These are phyloP conservation scores for Populus tremula DNA, from an alignment of 345 rosid genomes.

Conservation along the genomic window DNA sequence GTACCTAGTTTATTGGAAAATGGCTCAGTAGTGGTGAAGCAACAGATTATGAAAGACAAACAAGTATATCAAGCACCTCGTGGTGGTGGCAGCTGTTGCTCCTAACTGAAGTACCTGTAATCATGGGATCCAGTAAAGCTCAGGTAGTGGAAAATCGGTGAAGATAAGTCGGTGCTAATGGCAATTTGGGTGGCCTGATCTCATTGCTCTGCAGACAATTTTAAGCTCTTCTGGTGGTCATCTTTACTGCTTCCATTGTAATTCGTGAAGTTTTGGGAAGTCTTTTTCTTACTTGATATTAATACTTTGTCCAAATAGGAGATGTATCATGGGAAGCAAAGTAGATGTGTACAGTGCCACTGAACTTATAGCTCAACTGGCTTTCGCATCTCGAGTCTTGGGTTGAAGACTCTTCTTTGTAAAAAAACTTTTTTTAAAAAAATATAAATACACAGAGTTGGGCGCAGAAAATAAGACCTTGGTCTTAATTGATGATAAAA, in stretches of 20 bases:
- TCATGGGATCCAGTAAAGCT: not conserved
- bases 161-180: not conserved
- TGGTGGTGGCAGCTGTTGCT: slow-evolving; percentile 51
- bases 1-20: slow-evolving; percentile 72
- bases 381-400: not conserved
- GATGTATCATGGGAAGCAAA: not conserved
- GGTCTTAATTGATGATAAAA: not conserved
- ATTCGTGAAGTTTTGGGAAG: not conserved
- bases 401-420: too few relatives aligned
- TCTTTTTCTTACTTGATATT: not conserved
- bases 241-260: not conserved
- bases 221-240: not conserved
- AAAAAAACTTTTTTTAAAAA: too few relatives aligned
- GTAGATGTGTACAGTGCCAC: not conserved
- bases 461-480: not conserved
- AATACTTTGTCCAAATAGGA: not conserved
- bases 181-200: not conserved
- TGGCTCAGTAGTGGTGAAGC: slow-evolving; percentile 64
- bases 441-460: not conserved
- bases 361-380: too few relatives aligned
- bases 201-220: not conserved
- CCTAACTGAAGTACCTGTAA: slow-evolving; percentile 7
- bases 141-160: not conserved
- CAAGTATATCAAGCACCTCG: slow-evolving; percentile 30
- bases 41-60: slow-evolving; percentile 44